These are phyloP conservation scores for Homolaphlyctis polyrhiza DNA, from an alignment of 371 early-diverging fungal species.

Conservation along the genomic window DNA sequence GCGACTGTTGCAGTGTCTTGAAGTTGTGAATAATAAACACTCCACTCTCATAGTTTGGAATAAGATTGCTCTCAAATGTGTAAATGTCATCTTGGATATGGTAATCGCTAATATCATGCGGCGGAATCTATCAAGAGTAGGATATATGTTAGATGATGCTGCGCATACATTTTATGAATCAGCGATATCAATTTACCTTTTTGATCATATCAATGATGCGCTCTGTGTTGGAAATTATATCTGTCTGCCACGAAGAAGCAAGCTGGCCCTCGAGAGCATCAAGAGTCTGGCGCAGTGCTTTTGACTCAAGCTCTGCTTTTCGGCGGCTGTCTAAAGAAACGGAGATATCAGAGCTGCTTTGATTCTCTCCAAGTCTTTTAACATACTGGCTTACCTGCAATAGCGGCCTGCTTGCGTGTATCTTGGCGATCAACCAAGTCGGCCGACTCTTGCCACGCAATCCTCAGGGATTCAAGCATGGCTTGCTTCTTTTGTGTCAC, in stretches of 20 bases:
- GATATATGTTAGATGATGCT: neutral
- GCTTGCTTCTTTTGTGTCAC: neutral
- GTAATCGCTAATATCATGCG: neutral
- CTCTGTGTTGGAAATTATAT: constrained; percentile 11
- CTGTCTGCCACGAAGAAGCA: constrained; percentile 7
- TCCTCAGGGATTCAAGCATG: too few relatives aligned
- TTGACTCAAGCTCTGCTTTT: neutral
- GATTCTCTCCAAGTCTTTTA: too few relatives aligned
- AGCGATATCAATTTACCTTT: constrained; percentile 5
- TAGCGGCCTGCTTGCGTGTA: too few relatives aligned
- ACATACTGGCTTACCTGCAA: too few relatives aligned
- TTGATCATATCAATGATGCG: constrained; percentile 10
- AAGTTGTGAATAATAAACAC: constrained; percentile 1
- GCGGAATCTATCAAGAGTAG: neutral
- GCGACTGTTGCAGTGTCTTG: constrained; percentile 8
- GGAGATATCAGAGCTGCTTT: too few relatives aligned
- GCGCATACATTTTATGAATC: neutral
- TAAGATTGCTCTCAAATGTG: constrained; percentile 6
- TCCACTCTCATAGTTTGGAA: neutral
- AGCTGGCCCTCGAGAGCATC: constrained; percentile 11
- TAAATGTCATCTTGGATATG: neutral
- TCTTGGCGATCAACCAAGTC: too few relatives aligned
- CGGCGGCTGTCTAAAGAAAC: too few relatives aligned
- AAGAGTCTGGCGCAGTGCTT: constrained; percentile 6
- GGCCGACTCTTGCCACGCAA: too few relatives aligned